Conservation (phyloP, 1,284 basidiomycete genomes). For the Rhodotorula sp. region DNA sequence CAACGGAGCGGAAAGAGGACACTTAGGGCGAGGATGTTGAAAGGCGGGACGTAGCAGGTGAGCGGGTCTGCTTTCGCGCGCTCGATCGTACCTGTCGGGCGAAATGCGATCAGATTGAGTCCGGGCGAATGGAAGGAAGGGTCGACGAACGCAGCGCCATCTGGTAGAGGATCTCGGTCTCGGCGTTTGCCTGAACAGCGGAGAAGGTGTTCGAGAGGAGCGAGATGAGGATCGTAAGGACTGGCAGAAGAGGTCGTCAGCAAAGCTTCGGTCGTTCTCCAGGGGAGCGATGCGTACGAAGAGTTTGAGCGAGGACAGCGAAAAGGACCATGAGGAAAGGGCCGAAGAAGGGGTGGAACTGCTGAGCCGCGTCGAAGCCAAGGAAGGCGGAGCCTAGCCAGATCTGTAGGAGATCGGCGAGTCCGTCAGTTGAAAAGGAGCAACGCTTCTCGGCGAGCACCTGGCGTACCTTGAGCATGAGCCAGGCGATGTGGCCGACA, state of each 20-base stretch:
- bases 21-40: slow-evolving; percentile 38
- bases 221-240: slow-evolving; percentile 44
- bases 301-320: slow-evolving; percentile 32
- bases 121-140: background rate
- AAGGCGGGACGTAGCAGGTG: slow-evolving; percentile 33
- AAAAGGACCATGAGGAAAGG: slow-evolving; percentile 36
- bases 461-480: slow-evolving; percentile 38
- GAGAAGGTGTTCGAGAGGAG: slow-evolving; percentile 42
- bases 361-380: slow-evolving; percentile 42
- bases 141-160: slow-evolving; percentile 32
- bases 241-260: background rate
- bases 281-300: slow-evolving; percentile 1
- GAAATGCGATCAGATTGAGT: background rate
- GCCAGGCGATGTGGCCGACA: slow-evolving; percentile 36
- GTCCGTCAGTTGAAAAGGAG: background rate
- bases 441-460: too few species aligned
- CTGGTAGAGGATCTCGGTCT: slow-evolving; percentile 40
- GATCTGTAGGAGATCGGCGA: background rate
- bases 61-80: slow-evolving; percentile 43
- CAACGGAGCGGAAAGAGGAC: slow-evolving; percentile 30
- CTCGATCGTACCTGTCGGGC: slow-evolving; percentile 37
- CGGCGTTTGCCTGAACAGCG: slow-evolving; percentile 34
- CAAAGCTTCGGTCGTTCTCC: background rate
- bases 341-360: slow-evolving; percentile 35
- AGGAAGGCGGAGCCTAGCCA: slow-evolving; percentile 32